A percentile compares a stretch with the other conserved stretches of the same genome.
Evolutionary conservation across 352 stramenopile species (phyloP).

Genomic region (Pythium apleroticum): DNA sequence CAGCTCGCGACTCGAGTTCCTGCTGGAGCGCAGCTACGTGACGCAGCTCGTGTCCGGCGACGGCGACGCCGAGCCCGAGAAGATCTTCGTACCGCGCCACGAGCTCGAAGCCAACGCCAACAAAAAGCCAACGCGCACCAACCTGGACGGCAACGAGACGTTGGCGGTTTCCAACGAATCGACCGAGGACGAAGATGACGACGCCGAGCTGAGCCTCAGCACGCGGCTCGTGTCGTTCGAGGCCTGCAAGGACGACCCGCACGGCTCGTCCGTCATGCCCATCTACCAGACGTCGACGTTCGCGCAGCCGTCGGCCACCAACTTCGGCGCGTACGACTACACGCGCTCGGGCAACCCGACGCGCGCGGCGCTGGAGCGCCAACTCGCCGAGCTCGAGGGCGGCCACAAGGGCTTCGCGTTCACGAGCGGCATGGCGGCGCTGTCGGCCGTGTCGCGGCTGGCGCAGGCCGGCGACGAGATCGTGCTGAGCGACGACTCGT

Average conservation of each 20-base stretch:
- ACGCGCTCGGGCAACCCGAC: constrained; percentile 94
- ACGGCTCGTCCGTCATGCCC: constrained; percentile 89
- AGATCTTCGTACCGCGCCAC: constrained; percentile 76
- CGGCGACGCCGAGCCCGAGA: constrained; percentile 56
- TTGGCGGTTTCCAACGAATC: constrained; percentile 37
- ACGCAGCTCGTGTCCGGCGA: constrained; percentile 77
- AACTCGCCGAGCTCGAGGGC: constrained; percentile 85
- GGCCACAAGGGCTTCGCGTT: constrained; percentile 87
- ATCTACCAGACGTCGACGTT: constrained; percentile 94
- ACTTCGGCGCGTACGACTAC: constrained; percentile 94
- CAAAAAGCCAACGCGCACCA: constrained; percentile 47
- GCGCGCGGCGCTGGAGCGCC: constrained; percentile 89
- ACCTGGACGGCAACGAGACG: constrained; percentile 78
- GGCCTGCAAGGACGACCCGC: constrained; percentile 85
- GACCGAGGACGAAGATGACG: constrained; percentile 29
- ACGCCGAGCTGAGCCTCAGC: constrained; percentile 61
- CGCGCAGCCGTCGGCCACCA: constrained; percentile 83
- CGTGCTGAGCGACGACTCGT: constrained; percentile 94
- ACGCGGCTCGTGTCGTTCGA: constrained; percentile 80
- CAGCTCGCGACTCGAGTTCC: constrained; percentile 68
- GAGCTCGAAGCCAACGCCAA: constrained; percentile 40
- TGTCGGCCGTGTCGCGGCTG: constrained; percentile 91
- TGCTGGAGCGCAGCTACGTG: constrained; percentile 85
- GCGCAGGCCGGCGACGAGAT: constrained; percentile 91
- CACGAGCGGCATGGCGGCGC: constrained; percentile 95